Evolutionary conservation across 495 filamentous ascomycete genomes (phyloP).

Genomic region (Neurospora tetrasperma): DNA sequence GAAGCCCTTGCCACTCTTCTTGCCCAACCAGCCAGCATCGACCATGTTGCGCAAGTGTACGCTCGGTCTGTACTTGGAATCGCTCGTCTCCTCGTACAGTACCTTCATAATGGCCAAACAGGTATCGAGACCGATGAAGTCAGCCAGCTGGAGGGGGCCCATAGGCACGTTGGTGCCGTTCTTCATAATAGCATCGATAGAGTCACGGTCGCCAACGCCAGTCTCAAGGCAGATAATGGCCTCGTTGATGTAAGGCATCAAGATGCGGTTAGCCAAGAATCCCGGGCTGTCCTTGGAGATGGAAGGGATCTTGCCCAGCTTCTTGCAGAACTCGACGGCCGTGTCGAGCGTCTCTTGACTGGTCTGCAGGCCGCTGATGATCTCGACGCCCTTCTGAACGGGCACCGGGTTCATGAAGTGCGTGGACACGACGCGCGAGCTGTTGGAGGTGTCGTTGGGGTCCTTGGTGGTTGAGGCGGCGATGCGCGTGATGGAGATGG

Average conservation of each 20-base stretch:
- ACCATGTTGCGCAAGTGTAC: constrained; percentile 90
- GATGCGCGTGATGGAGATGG: constrained; percentile 93
- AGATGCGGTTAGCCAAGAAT: constrained; percentile 90
- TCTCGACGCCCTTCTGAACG: constrained; percentile 94
- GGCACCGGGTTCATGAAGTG: constrained; percentile 99
- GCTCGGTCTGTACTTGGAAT: constrained; percentile 87
- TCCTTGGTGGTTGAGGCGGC: constrained; percentile 63
- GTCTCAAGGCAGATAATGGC: constrained; percentile 95
- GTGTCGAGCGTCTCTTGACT: constrained; percentile 68
- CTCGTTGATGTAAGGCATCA: constrained; percentile 99
- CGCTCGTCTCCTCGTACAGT: constrained; percentile 79
- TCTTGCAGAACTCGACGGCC: constrained; percentile 75
- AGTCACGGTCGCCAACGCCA: constrained; percentile 72
- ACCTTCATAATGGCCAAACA: constrained; percentile 97
- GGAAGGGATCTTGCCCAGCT: constrained; percentile 88
- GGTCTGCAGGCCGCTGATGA: constrained; percentile 89
- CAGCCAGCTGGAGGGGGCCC: constrained; percentile 86
- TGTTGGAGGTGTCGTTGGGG: constrained; percentile 66
- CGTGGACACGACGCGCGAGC: constrained; percentile 84
- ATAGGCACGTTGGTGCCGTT: constrained; percentile 98
- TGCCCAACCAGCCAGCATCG: constrained; percentile 93
- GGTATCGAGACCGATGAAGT: constrained; percentile 97
- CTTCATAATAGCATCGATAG: constrained; percentile 98
- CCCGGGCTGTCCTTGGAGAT: constrained; percentile 82
- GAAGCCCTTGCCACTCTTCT: constrained; percentile 95